Base-by-base conservation (phyloP, 2,329 filamentous ascomycete species). In the Colletotrichum chrysophilum region DNA sequence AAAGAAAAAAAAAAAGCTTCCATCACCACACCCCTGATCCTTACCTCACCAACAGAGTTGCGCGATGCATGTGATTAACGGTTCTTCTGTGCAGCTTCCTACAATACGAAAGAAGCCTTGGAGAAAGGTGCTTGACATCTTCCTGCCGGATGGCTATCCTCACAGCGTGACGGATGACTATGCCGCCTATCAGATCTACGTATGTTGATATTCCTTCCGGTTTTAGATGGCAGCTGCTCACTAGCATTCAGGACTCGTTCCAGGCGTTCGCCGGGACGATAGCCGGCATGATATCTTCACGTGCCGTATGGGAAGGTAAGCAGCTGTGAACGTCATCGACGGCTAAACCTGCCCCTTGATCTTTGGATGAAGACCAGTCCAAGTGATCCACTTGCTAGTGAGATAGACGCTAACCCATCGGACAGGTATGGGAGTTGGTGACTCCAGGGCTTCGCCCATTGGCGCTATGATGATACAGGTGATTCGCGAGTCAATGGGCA, bases 231-330 rank as follows among this genome's bases (percentile, higher is more conserved):
- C 4, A 26, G 3, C 8, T 12, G 18, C 64, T 76, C 4, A 74
- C 4, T 3, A 8, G 8, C 3, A 10, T 21, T n/a, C 4, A 76
- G 74, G 74, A 76, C n/a, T 76, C 74, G 5, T 30, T 76, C 18
- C 74, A 76, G 61, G 74, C 74, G 21, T 76, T 76, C 28, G 74
- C 74, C 12, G 74, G 74, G 18, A 66, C 74, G 5, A 76, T 76
- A 13, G 74, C 74, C 70, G 74, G 74, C 13, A 76, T 76, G 74
- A 76, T 76, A 43, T 76, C 74, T 9, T 76, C 74, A 24, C 74
- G 74, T 60, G 74, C 74, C 18, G 74, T 76, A 18, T 76, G 74
- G 74, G 62, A 76, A 69, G 74, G 74, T 73, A 52, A 65, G 38
- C n/a, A 18, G 9, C 7, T 32, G 5, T 13, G 16, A 30, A 43